Evolutionary conservation across 345 rosid species (phyloP), one percentile per base, ranked within the genome.

Genomic region (Cardamine occulta): DNA sequence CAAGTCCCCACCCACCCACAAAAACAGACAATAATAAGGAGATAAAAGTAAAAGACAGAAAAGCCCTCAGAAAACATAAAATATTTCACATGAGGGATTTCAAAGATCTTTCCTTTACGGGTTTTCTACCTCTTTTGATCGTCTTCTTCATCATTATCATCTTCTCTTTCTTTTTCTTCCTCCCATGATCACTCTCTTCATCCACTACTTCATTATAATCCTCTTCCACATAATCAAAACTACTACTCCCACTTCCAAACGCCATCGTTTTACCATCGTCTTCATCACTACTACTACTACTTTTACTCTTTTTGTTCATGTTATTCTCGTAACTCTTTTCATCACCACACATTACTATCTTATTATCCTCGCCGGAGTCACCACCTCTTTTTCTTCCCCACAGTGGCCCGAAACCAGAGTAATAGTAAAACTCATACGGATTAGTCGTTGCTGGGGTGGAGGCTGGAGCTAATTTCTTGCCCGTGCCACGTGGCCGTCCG

Each of bases 321-420:
- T 39, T 62, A 29, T 31, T 40, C 15, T 52, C 56, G 28, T 10
- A 52, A 51, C 51, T 42, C 55, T 48, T 62, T 7, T 49, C 69
- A 56, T 0, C 5, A 26, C 35, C 61, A 7, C 17, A 28, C 70
- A n/a, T 4, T 79, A 32, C 64, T 0, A 75, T 40, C 51, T 51
- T 66, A 47, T 51, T 66, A 60, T 56, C 77, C 31, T 63, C 74
- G n/a, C n/a, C 75, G 45, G 74, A 59, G 15, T 79, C 85, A 19
- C 88, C 85, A 19, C 88, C 82, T 77, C 93, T 79, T 52, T 84
- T 79, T 54, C 84, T 91, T n/a, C 94, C 88, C 97, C 98, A 88
- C 54, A 73, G 49, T 37, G 97, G 98, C 19, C 98, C 97, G 66
- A 91, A 93, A 75, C 97, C 98, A n/a, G 97, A 85, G 84, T 93